These are phyloP conservation scores for Lactarius hatsudake DNA, from an alignment of 768 basidiomycete genomes.

Conservation along the genomic window DNA sequence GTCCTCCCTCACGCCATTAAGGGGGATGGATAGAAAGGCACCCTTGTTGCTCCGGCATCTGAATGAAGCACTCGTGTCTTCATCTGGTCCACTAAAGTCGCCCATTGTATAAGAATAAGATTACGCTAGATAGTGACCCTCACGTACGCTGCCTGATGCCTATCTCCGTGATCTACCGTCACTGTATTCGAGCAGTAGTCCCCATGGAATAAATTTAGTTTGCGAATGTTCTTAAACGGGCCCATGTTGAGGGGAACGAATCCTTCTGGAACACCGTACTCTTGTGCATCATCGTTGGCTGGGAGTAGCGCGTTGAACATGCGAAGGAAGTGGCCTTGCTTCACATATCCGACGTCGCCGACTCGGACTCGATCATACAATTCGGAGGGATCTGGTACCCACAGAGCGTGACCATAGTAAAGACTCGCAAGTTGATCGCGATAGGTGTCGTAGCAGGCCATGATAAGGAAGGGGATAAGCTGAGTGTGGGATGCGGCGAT, in stretches of 20 bases:
- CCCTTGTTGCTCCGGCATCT: conserved; percentile 17
- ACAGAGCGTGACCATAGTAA: conserved; percentile 13
- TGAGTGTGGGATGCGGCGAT: too few relatives aligned
- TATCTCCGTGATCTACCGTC: not conserved
- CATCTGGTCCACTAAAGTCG: conserved; percentile 11
- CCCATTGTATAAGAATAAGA: not conserved
- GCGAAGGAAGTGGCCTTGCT: conserved; percentile 25
- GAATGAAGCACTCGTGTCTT: conserved; percentile 5
- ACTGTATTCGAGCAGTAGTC: conserved; percentile 16
- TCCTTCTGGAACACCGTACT: conserved; percentile 4
- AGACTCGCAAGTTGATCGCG: not conserved
- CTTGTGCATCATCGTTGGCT: conserved; percentile 1
- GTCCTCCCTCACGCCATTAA: not conserved
- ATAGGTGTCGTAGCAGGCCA: not conserved
- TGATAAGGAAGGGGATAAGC: not conserved
- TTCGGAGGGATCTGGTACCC: conserved; percentile 24
- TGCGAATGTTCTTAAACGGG: conserved; percentile 14
- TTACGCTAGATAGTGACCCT: not conserved
- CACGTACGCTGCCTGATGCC: conserved; percentile 15
- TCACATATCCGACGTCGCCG: conserved; percentile 28
- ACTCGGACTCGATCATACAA: conserved; percentile 27
- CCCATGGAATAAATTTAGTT: not conserved
- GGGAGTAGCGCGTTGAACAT: conserved; percentile 28
- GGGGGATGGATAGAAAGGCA: conserved; percentile 20
- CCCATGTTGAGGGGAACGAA: conserved; percentile 17